Base-by-base conservation (phyloP, 192 early-diverging fungal genomes). In the Podila horticola region DNA sequence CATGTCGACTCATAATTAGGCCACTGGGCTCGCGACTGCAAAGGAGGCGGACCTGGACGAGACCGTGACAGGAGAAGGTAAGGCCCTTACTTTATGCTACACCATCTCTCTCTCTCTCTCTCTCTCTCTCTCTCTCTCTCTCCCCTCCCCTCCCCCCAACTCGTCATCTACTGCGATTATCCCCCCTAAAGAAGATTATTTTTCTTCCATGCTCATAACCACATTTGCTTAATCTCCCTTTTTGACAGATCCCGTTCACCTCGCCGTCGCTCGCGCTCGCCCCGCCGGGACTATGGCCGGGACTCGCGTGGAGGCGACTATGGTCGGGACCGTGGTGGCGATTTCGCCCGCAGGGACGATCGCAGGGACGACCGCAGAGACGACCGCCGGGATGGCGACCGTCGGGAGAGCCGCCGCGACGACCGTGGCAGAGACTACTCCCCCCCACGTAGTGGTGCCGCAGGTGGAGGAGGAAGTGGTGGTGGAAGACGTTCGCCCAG, bases 41-140 rank as follows among this genome's bases (percentile, higher is more conserved):
- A 58, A 29, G 67, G 69, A 71, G 69, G 69, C 28, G 64, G 66
- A 28, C 41, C 66, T 22, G 66, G 51, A 33, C 49, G 69, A 13
- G 69, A 71, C 45, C 69, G 69, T 34, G 67, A 69, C 28, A 51
- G 67, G 30, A 71, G 69, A 71, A 61, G 69, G 69, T 71, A 70
- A 34, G 0, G n/a, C 6, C 38, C 13, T 26, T 64, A 13, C 17
- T 4, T 33, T 15, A 20, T 51, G 10, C 20, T 51, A 4, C 13
- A 51, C 17, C 5, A n/a, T 10, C 5, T 19, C 20, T 12, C 20
- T 51, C 49, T 3, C 20, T 12, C 20, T 5, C 4, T 12, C 10
- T 10, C 15, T 12, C 49, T 10, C n/a, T 10, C 5, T 19, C 20
- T 12, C 20, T 51, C 49, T 10, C 5, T 19, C 20, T 12, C 20